A percentile compares a stretch with the other conserved stretches of the same genome.
phyloP scores from a whole-genome alignment of 1,284 basidiomycete genomes.

The Nidula niveotomentosa region DNA sequence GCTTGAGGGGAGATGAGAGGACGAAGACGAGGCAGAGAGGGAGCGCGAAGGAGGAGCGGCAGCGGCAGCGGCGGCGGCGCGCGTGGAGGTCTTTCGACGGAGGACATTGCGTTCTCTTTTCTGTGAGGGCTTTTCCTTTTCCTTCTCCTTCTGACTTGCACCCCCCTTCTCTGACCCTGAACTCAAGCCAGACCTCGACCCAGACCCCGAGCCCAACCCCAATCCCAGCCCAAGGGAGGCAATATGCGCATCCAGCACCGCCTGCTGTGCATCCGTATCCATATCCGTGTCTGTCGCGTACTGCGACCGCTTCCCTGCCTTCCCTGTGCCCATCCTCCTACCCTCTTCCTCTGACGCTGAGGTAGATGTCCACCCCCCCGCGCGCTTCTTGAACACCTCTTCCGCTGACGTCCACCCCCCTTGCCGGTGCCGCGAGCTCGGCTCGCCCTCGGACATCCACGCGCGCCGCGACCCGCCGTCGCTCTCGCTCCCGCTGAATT shows the following conservation, averaged over 20 bases:
- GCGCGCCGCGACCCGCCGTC: background rate
- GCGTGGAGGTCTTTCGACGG: background rate
- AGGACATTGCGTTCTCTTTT: background rate
- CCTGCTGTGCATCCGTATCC: background rate
- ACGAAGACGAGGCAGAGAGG: background rate
- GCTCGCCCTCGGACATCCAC: background rate
- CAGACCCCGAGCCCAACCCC: background rate
- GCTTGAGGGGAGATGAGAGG: background rate
- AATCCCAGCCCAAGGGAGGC: background rate
- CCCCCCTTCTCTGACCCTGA: too few species aligned
- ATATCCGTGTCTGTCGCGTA: background rate
- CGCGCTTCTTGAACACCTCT: background rate
- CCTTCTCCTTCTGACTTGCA: too few species aligned
- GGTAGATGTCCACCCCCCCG: background rate
- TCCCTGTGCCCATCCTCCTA: background rate
- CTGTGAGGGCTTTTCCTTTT: too few species aligned
- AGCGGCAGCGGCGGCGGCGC: background rate
- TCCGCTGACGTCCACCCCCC: too few species aligned
- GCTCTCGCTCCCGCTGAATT: conserved; percentile 2
- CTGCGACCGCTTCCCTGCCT: background rate
- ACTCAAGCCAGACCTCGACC: background rate
- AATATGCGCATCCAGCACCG: background rate
- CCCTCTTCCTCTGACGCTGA: background rate
- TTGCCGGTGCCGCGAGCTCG: too few species aligned
- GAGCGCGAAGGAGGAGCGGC: background rate